Evolutionary conservation across 1,284 basidiomycete species (phyloP).

Genomic region (Cryptococcus amylolentus): DNA sequence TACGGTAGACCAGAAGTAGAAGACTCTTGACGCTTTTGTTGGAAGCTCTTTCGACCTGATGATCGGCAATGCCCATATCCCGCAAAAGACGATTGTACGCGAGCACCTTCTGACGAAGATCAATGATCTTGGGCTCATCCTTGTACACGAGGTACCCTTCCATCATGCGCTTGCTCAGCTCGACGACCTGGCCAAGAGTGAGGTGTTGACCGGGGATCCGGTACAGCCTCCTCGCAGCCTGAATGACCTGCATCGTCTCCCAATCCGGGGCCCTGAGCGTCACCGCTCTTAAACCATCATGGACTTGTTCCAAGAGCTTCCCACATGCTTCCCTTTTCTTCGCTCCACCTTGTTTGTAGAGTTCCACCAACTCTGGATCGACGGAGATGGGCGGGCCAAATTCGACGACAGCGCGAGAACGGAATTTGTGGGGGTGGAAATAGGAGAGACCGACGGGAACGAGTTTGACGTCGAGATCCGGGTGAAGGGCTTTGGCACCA

Average conservation of each 20-base stretch:
- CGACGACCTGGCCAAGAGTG: conserved; percentile 93
- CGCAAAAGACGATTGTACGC: conserved; percentile 88
- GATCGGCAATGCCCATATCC: conserved; percentile 94
- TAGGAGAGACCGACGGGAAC: conserved; percentile 93
- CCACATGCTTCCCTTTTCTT: conserved; percentile 88
- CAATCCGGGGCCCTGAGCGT: conserved; percentile 95
- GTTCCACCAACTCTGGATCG: conserved; percentile 74
- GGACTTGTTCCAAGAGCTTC: conserved; percentile 86
- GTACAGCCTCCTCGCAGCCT: conserved; percentile 92
- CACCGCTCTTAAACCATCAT: conserved; percentile 94
- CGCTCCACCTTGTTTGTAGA: conserved; percentile 85
- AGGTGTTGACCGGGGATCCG: conserved; percentile 92
- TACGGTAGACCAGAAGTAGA: conserved; percentile 78
- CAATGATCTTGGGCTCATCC: conserved; percentile 84
- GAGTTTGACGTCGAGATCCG: conserved; percentile 81
- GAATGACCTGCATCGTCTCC: conserved; percentile 96
- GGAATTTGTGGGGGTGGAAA: conserved; percentile 92
- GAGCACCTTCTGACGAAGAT: conserved; percentile 77
- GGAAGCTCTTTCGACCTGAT: conserved; percentile 84
- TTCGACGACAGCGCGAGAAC: conserved; percentile 92
- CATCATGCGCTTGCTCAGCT: conserved; percentile 90
- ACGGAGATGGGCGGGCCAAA: conserved; percentile 91
- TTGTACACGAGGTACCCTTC: conserved; percentile 93
- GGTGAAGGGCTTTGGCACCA: conserved; percentile 89
- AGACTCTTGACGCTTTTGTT: conserved; percentile 84